A percentile compares a stretch with the other conserved stretches of the same genome.
These are phyloP conservation scores for Tylopilus rubrobrunneus DNA, from an alignment of 768 basidiomycete species.

Conservation along the genomic window DNA sequence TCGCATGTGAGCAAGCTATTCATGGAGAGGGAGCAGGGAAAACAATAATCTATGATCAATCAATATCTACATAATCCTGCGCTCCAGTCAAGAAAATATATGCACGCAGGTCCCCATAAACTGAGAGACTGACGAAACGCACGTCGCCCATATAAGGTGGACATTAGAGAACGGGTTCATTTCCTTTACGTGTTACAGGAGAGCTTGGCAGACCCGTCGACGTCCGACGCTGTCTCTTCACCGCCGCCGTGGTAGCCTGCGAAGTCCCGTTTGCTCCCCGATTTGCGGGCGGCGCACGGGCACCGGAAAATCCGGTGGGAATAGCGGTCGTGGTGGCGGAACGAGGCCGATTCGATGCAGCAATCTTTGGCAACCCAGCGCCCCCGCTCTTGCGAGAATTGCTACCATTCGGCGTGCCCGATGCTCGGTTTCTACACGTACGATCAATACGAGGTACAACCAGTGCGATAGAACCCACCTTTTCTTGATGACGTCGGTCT, in stretches of 20 bases:
- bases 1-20: conserved; percentile 20
- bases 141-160: background rate
- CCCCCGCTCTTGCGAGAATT: conserved; percentile 57
- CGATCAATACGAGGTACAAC: background rate
- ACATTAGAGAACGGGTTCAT: conserved; percentile 15
- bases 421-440: conserved; percentile 66
- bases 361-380: conserved; percentile 67
- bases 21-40: conserved; percentile 5
- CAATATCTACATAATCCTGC: conserved; percentile 32
- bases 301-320: conserved; percentile 42
- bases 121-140: conserved; percentile 13
- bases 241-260: conserved; percentile 33
- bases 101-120: conserved; percentile 21
- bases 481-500: conserved; percentile 98
- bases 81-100: conserved; percentile 33
- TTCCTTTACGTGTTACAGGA: conserved; percentile 30
- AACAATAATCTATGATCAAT: conserved; percentile 32
- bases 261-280: conserved; percentile 19
- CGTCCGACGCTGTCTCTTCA: conserved; percentile 82
- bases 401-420: conserved; percentile 60
- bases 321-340: conserved; percentile 62
- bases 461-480: conserved; percentile 43
- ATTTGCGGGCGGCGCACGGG: conserved; percentile 36
- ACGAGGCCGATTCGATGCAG: conserved; percentile 69
- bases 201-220: conserved; percentile 52